Percentiles rank a stretch among this genome's conserved stretches.
Conservation (phyloP, 2,329 filamentous ascomycete genomes). For the Alternaria infectoria region DNA sequence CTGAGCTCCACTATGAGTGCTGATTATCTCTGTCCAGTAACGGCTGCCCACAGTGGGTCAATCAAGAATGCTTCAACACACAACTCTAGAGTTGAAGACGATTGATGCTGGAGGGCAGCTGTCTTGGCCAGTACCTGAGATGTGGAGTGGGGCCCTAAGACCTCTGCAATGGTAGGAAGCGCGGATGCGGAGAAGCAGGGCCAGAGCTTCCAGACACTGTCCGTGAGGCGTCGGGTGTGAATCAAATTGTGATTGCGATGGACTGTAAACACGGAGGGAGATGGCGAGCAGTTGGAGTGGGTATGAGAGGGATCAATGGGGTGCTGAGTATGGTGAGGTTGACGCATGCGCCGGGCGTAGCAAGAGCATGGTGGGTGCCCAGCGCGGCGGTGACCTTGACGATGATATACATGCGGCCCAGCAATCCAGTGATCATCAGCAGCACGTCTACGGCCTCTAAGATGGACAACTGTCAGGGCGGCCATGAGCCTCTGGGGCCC, state of each 20-base stretch:
- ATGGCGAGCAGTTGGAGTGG: slow-evolving; percentile 9
- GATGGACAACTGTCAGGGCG: slow-evolving; percentile 29
- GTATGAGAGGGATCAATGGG: slow-evolving; percentile 14
- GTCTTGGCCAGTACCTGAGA: slow-evolving; percentile 31
- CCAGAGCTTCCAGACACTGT: slow-evolving; percentile 47
- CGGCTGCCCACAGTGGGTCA: slow-evolving; percentile 25
- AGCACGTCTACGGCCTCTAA: slow-evolving; percentile 25
- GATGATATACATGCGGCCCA: slow-evolving; percentile 35
- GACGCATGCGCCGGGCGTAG: slow-evolving; percentile 13
- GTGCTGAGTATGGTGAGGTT: slow-evolving; percentile 6
- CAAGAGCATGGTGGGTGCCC: slow-evolving; percentile 17
- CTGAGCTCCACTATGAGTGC: slow-evolving; percentile 38
- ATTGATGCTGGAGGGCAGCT: slow-evolving; percentile 25
- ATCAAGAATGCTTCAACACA: slow-evolving; percentile 16
- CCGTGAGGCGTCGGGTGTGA: slow-evolving; percentile 29
- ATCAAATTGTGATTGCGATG: slow-evolving; percentile 15
- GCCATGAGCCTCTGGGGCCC: slow-evolving; percentile 23
- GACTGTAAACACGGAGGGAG: slow-evolving; percentile 29
- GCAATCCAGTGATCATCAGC: slow-evolving; percentile 32
- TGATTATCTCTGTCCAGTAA: slow-evolving; percentile 17
- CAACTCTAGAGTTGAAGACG: slow-evolving; percentile 28
- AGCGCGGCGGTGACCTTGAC: slow-evolving; percentile 31
- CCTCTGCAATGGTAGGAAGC: slow-evolving; percentile 36
- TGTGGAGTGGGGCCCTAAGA: slow-evolving; percentile 36
- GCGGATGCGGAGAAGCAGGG: slow-evolving; percentile 41